Evolutionary conservation across 106 monocot genomes (phyloP).

Genomic region (Alisma plantagoaquatica): DNA sequence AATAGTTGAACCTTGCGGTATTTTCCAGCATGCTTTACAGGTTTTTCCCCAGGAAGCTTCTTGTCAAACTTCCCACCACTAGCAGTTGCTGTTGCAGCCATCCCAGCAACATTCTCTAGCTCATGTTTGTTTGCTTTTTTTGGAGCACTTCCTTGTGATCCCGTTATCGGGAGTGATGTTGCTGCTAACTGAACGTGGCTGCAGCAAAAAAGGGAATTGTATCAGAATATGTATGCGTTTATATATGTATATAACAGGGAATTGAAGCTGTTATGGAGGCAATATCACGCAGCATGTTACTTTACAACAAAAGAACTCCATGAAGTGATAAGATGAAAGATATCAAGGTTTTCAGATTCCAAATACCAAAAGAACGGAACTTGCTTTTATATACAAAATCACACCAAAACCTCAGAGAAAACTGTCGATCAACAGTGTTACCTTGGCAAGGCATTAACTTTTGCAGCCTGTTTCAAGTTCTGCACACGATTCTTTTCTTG

Average conservation of each 20-base stretch:
- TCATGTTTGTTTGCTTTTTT: conserved; percentile 72
- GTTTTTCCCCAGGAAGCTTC: conserved; percentile 77
- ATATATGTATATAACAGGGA: too few species aligned
- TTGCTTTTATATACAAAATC: too few species aligned
- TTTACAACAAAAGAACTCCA: too few species aligned
- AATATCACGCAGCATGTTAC: too few species aligned
- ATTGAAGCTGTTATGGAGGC: too few species aligned
- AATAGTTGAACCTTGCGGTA: conserved; percentile 54
- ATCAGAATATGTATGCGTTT: too few species aligned
- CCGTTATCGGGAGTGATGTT: conserved; percentile 70
- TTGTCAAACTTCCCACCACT: conserved; percentile 86
- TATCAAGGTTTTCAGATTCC: too few species aligned
- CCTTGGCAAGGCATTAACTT: conserved; percentile 78
- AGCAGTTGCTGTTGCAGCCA: conserved; percentile 74
- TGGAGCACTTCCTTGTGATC: conserved; percentile 33
- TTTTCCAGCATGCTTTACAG: conserved; percentile 71
- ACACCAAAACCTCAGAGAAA: too few species aligned
- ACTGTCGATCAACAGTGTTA: too few species aligned
- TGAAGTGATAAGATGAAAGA: too few species aligned
- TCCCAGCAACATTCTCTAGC: conserved; percentile 65
- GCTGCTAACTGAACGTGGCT: conserved; percentile 91
- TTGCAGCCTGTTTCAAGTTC: conserved; percentile 61
- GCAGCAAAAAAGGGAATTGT: too few species aligned
- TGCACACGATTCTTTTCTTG: conserved; percentile 72
- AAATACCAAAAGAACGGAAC: too few species aligned